Base-by-base conservation (phyloP, 2,329 filamentous ascomycete species). In the Tolypocladium pustulatum region DNA sequence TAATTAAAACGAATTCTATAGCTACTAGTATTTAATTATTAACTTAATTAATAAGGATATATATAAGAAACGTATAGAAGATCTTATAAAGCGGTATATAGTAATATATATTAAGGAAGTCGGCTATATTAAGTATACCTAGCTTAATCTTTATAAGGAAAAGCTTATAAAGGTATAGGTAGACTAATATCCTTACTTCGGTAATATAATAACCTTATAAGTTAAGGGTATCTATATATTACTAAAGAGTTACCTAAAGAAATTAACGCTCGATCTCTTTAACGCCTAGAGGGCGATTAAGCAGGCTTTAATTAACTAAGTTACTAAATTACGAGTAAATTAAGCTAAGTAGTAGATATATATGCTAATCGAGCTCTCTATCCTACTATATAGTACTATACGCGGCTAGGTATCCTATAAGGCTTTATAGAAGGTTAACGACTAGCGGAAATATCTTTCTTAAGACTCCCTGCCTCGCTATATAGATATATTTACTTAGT, bases 151-250 rank as follows among this genome's bases (percentile, higher is more conserved):
- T 34, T 63, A 62, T 38, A 66, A 67, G 36, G 59, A 67, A 54
- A 65, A 59, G 59, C 49, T 67, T 32, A 60, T 65, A 1, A 63
- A 63, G 41, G 61, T 58, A 20, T 65, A 57, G 62, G 62, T 67
- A 41, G 54, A 65, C 59, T 17, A 58, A 37, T 37, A 63, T 20
- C 32, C 43, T 25, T 59, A 64, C 55, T 65, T 65, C 51, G 55
- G 60, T 36, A 63, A 65, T 20, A 49, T 61, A 20, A 57, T 58
- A 56, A 64, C 61, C 32, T 64, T 57, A 37, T 54, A 59, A 8
- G 61, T 58, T 41, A 58, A 65, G 55, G 61, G 62, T 27, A 63
- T 63, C 27, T 37, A 65, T 59, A 27, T 40, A 1, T 36, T 65
- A 27, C 25, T 65, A 9, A 65, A 66, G 36, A 36, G 15, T 7